Base-by-base conservation (phyloP, 257 asterid species). In the Lycium barbarum region DNA sequence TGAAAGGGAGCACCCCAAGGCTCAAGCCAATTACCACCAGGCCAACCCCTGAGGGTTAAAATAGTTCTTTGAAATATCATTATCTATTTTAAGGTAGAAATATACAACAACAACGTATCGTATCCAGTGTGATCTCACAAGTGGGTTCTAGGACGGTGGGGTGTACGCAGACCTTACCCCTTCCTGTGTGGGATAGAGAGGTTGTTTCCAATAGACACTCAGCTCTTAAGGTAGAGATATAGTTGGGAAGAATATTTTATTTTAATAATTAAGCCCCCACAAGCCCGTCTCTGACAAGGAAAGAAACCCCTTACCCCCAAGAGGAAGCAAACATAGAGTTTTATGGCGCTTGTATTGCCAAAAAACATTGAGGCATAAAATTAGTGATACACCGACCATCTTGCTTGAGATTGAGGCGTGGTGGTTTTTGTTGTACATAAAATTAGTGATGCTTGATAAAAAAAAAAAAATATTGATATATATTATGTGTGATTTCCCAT, bases 271-370 rank as follows among this genome's bases (percentile, higher is more conserved):
- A 74, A 3, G 20, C 45, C 13, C 13, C 13, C 20, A 13, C 26
- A 1, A 17, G 61, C 20, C 81, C 33, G 20, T 47, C 11, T 49
- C 3, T 1, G 12, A 47, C 22, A 12, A 22, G 43, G 61, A 73
- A 74, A 49, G n/a, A 47, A 20, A 49, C 1, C 8, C 40, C 13
- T 45, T 74, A 12, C 40, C 43, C 43, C 14, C 0, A 8, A 61
- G 58, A n/a, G 61, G 55, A 81, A 81, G 49, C 20, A 84, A 58
- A 43, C 86, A 9, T 72, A 84, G 13, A 84, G 55, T 71, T 84
- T 59, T 66, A 49, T 72, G 51, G 76, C 4, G 86, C 73, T 72
- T 72, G 86, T 36, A 35, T 83, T 68, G 8, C 76, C 81, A 14
- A 13, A 72, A 45, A 51, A 74, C 45, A 49, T 1, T 3, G 38